Evolutionary conservation across 2,329 filamentous ascomycete species (phyloP).

Genomic region (Colletotrichum viniferum): DNA sequence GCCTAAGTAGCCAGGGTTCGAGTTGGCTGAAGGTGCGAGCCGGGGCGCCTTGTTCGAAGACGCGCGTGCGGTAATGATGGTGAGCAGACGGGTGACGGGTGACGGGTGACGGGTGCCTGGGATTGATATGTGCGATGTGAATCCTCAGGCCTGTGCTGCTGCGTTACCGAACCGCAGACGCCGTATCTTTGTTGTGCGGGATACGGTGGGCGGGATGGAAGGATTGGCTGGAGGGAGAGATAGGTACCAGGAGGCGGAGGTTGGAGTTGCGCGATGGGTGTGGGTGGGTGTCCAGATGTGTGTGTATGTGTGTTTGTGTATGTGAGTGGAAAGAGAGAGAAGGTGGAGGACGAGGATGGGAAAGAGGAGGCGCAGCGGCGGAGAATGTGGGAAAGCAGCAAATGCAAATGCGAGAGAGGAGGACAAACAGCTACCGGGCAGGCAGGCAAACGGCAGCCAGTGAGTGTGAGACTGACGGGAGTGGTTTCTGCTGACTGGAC

Average conservation of each 20-base stretch:
- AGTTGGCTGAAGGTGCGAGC: background rate
- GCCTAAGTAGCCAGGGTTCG: background rate
- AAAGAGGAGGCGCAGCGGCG: background rate
- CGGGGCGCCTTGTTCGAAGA: slow-evolving; percentile 10
- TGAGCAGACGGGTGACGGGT: background rate
- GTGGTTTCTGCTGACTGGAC: background rate
- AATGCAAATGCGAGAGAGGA: background rate
- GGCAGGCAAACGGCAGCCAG: background rate
- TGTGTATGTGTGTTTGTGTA: background rate
- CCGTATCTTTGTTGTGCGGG: background rate
- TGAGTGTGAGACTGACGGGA: background rate
- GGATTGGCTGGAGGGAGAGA: background rate
- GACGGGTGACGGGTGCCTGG: background rate
- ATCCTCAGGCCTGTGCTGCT: background rate
- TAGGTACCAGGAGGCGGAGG: background rate
- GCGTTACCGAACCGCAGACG: background rate
- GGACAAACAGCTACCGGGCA: background rate
- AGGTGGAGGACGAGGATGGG: background rate
- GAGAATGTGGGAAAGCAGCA: background rate
- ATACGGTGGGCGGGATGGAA: background rate
- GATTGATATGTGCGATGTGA: background rate
- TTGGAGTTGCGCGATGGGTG: background rate
- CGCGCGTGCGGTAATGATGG: background rate
- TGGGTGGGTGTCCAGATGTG: background rate
- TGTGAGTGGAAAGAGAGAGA: background rate